phyloP scores from a whole-genome alignment of 108 stramenopile genomes.

The Asterionellopsis glacialis region DNA sequence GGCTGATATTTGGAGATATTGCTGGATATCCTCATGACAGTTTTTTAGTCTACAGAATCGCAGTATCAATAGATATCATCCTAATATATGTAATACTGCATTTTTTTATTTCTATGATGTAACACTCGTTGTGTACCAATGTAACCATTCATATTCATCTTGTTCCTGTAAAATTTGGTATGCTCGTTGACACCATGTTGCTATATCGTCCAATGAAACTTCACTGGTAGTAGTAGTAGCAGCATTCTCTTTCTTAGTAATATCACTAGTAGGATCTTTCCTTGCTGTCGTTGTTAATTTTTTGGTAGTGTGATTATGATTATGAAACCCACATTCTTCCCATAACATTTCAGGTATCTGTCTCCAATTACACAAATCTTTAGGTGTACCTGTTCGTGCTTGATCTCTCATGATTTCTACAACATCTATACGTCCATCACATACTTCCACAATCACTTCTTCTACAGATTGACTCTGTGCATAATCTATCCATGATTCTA shows the following conservation, averaged over 20 bases:
- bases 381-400: constrained; percentile 59
- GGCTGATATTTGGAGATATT: too few relatives aligned
- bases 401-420: constrained; percentile 41
- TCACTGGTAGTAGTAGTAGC: too few relatives aligned
- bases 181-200: constrained; percentile 31
- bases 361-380: constrained; percentile 67
- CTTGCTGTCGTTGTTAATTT: too few relatives aligned
- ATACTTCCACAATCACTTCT: constrained; percentile 82
- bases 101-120: too few relatives aligned
- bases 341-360: constrained; percentile 30
- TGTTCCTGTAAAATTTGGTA: constrained; percentile 14
- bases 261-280: too few relatives aligned
- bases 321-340: too few relatives aligned
- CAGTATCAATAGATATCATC: too few relatives aligned
- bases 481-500: constrained; percentile 59
- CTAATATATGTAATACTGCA: too few relatives aligned
- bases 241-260: too few relatives aligned
- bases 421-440: constrained; percentile 64
- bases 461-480: constrained; percentile 62
- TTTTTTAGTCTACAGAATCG: too few relatives aligned
- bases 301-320: too few relatives aligned
- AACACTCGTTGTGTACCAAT: constrained; percentile 41
- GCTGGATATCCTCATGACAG: too few relatives aligned
- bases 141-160: constrained; percentile 26
- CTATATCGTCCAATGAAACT: neutral